These are phyloP conservation scores for Citrullus amarus DNA, from an alignment of 306 rosid genomes.

Conservation along the genomic window DNA sequence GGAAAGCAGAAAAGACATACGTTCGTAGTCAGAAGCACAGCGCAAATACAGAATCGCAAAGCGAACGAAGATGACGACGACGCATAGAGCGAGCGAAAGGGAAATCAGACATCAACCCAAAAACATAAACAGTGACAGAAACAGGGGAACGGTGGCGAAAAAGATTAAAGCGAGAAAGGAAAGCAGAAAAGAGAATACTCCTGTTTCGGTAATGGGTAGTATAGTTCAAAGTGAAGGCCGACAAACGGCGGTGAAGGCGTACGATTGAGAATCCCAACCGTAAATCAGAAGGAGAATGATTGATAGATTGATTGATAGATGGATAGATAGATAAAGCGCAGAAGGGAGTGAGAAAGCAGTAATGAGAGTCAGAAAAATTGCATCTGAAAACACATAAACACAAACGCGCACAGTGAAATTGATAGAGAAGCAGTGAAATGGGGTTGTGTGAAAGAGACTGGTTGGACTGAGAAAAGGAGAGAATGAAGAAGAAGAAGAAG, in stretches of 20 bases:
- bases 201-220: background rate
- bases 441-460: background rate
- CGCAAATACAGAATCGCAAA: slow-evolving; percentile 1
- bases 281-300: slow-evolving; percentile 16
- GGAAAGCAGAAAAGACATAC: background rate
- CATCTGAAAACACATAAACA: background rate
- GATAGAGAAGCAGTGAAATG: background rate
- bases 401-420: background rate
- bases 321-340: background rate
- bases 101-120: background rate
- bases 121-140: background rate
- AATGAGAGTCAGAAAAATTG: slow-evolving; percentile 13
- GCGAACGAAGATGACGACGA: background rate
- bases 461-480: background rate
- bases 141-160: background rate
- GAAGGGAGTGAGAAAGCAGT: background rate
- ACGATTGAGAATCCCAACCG: slow-evolving; percentile 56
- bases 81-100: background rate
- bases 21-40: background rate
- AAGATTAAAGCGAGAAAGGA: background rate
- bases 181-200: background rate
- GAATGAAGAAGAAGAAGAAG: slow-evolving; percentile 1
- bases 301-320: background rate
- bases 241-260: slow-evolving; percentile 35
- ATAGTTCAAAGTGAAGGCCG: slow-evolving; percentile 20